Evolutionary conservation across 1,284 basidiomycete genomes (phyloP).

Genomic region (Amylostereum areolatum): DNA sequence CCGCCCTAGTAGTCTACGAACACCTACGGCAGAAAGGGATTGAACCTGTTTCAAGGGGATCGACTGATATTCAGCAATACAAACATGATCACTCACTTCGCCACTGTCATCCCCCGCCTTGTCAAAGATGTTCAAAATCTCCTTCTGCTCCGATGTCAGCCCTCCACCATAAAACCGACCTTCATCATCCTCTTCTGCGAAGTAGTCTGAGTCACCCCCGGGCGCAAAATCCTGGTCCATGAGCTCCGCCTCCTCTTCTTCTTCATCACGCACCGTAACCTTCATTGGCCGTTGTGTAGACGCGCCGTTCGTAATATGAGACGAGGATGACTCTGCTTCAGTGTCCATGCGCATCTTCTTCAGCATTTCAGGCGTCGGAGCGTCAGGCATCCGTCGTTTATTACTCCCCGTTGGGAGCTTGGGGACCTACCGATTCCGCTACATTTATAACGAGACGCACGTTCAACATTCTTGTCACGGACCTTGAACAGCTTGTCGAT

Average conservation of each 20-base stretch:
- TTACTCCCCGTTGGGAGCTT: slow-evolving; percentile 57
- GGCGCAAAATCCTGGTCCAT: slow-evolving; percentile 57
- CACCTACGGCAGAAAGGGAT: slow-evolving; percentile 60
- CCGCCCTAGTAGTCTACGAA: slow-evolving; percentile 71
- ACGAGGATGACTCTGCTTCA: slow-evolving; percentile 5
- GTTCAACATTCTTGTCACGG: slow-evolving; percentile 8
- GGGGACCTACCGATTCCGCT: slow-evolving; percentile 45
- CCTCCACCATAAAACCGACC: slow-evolving; percentile 93
- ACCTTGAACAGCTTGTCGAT: slow-evolving; percentile 83
- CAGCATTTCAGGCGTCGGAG: slow-evolving; percentile 75
- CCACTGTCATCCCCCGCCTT: slow-evolving; percentile 55
- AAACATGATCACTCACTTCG: slow-evolving; percentile 44
- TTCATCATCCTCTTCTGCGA: slow-evolving; percentile 85
- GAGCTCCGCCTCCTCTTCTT: slow-evolving; percentile 39
- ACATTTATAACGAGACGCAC: background rate
- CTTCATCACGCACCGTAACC: slow-evolving; percentile 51
- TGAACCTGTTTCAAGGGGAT: slow-evolving; percentile 42
- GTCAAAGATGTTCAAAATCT: slow-evolving; percentile 87
- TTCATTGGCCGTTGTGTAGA: no score
- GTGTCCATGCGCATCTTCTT: slow-evolving; percentile 68
- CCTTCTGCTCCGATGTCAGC: slow-evolving; percentile 84
- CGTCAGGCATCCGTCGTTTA: slow-evolving; percentile 81
- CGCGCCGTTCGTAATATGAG: slow-evolving; percentile 20
- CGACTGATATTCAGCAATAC: slow-evolving; percentile 18
- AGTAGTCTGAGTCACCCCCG: slow-evolving; percentile 84